A percentile compares a stretch with the other conserved stretches of the same genome.
These are phyloP conservation scores for Iris macrosiphon DNA, from an alignment of 106 monocot species.

Conservation along the genomic window DNA sequence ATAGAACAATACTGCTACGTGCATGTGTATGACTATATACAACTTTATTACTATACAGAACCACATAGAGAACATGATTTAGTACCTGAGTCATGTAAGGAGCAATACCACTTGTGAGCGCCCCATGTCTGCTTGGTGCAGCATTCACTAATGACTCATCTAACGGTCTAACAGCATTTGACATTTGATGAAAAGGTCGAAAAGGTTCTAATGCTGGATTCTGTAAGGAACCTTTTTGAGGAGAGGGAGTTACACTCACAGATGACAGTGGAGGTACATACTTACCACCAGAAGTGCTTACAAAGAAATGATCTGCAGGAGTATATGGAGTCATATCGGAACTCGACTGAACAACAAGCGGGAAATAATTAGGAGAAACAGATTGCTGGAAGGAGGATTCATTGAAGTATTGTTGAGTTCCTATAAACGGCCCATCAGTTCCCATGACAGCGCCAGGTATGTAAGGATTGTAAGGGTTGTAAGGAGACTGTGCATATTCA, in stretches of 20 bases:
- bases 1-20: no score
- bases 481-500: conserved; percentile 52
- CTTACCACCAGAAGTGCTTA: conserved; percentile 12
- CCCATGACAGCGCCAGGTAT: conserved; percentile 52
- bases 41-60: no score
- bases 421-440: conserved; percentile 25
- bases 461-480: conserved; percentile 46
- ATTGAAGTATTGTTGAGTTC: conserved; percentile 39
- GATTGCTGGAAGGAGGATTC: conserved; percentile 13
- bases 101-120: conserved; percentile 1
- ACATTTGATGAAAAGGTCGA: conserved; percentile 8
- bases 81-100: conserved; percentile 1
- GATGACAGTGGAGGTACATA: conserved; percentile 23
- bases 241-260: conserved; percentile 16
- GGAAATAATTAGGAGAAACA: conserved; percentile 22
- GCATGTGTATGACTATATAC: no score
- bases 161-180: neutral
- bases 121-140: conserved; percentile 6
- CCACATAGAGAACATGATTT: neutral
- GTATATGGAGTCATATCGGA: neutral
- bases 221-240: conserved; percentile 9
- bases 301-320: conserved; percentile 7
- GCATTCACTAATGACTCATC: conserved; percentile 8
- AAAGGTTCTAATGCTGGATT: conserved; percentile 17
- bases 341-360: conserved; percentile 5